Evolutionary conservation across 2,329 filamentous ascomycete species (phyloP).

Genomic region (Talaromyces sp.): DNA sequence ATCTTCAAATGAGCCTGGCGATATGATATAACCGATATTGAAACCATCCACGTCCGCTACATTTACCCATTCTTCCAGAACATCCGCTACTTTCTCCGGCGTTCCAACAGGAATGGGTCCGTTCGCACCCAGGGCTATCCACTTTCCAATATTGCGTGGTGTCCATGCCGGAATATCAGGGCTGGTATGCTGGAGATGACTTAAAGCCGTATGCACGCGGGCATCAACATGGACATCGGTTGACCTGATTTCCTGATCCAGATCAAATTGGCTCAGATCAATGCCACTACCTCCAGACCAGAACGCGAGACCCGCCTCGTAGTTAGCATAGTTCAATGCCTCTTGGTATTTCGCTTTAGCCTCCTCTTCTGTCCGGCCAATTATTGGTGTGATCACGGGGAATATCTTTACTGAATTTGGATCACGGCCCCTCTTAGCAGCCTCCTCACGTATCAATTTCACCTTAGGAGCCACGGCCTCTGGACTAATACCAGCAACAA

Average conservation of each 20-base stretch:
- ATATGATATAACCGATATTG: constrained; percentile 48
- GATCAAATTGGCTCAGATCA: constrained; percentile 58
- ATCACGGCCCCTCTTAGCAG: constrained; percentile 56
- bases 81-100: constrained; percentile 35
- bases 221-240: constrained; percentile 18
- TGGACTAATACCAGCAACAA: constrained; percentile 64
- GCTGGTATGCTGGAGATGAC: constrained; percentile 15
- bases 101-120: constrained; percentile 27
- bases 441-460: constrained; percentile 60
- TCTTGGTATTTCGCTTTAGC: constrained; percentile 62
- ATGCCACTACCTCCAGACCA: constrained; percentile 74
- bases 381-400: constrained; percentile 62
- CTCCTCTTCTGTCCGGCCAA: constrained; percentile 64
- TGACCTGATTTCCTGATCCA: constrained; percentile 59
- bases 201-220: constrained; percentile 14
- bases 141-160: constrained; percentile 17
- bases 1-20: constrained; percentile 52
- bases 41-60: constrained; percentile 45
- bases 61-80: constrained; percentile 42
- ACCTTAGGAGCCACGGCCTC: constrained; percentile 60
- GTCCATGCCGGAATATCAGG: constrained; percentile 16
- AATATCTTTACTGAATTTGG: constrained; percentile 63
- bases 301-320: constrained; percentile 66
- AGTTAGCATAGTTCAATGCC: constrained; percentile 59
- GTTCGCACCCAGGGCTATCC: background rate